Conservation (phyloP, 805 yeast genomes). For the Lipomyces spencermartinsiae region DNA sequence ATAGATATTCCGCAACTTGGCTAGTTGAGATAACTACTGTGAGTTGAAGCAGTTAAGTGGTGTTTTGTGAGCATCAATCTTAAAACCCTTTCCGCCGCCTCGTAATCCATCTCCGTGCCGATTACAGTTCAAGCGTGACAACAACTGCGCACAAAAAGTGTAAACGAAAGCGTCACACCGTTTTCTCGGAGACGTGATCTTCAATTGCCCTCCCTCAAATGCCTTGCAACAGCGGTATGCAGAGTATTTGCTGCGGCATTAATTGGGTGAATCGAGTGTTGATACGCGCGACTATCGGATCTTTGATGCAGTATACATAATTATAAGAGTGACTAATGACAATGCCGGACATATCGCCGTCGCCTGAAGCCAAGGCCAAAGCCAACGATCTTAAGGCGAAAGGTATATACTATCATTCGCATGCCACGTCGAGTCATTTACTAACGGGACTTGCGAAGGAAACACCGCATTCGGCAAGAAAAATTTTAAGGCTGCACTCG, state of each 20-base stretch:
- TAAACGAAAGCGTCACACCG: not conserved
- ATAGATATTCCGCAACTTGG: not conserved
- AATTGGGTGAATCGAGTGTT: not conserved
- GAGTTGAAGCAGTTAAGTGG: not conserved
- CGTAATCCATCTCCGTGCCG: too few species aligned
- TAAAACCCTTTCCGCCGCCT: not conserved
- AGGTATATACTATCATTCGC: not conserved
- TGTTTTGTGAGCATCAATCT: too few species aligned
- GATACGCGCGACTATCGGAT: not conserved
- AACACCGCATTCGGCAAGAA: constrained; percentile 57
- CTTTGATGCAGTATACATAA: not conserved
- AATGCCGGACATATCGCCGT: not conserved
- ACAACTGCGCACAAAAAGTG: not conserved
- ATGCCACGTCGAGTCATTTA: not conserved
- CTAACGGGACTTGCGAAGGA: constrained; percentile 47
- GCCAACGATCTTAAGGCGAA: constrained; percentile 17
- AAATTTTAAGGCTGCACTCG: constrained; percentile 58
- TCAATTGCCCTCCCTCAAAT: not conserved
- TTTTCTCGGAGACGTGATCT: not conserved
- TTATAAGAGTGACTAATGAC: not conserved
- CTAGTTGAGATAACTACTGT: not conserved
- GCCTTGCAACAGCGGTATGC: too few species aligned
- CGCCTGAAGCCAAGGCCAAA: not conserved
- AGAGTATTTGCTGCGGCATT: too few species aligned
- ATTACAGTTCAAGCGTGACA: not conserved